phyloP scores from a whole-genome alignment of 164 flowering plant species.

The Santalum album region DNA sequence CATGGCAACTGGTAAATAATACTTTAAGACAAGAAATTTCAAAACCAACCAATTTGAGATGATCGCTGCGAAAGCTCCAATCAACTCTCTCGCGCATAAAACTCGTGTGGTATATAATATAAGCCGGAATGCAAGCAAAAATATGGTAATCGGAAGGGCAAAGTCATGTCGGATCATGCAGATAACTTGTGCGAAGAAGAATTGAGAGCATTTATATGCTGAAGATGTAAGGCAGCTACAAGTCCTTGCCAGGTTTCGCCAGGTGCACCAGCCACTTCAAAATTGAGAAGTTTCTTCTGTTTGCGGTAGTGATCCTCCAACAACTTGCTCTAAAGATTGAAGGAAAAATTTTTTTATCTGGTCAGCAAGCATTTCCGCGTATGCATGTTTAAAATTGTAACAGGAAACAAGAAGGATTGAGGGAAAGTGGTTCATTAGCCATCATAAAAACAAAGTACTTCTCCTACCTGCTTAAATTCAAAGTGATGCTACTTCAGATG shows the following conservation, averaged over 20 bases:
- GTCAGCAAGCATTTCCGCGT: no score
- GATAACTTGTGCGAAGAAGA: conserved; percentile 40
- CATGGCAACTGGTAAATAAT: no score
- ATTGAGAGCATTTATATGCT: conserved; percentile 20
- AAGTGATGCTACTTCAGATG: no score
- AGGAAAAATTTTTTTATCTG: no score
- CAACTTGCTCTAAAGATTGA: background rate
- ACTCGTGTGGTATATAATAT: no score
- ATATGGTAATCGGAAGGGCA: background rate
- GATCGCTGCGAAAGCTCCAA: background rate
- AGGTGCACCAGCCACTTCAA: background rate
- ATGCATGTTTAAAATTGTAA: no score
- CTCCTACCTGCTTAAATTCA: no score
- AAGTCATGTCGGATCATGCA: conserved; percentile 18
- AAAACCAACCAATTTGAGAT: background rate
- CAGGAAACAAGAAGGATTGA: no score
- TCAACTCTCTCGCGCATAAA: background rate
- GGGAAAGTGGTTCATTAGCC: no score
- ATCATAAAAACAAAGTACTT: no score
- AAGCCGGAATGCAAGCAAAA: conserved; percentile 5
- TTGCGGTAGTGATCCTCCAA: background rate
- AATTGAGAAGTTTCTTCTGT: background rate
- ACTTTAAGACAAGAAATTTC: background rate
- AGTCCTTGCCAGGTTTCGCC: background rate
- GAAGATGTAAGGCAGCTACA: conserved; percentile 8